phyloP scores from a whole-genome alignment of 805 yeast genomes.

The Debaryomyces tyrocola region DNA sequence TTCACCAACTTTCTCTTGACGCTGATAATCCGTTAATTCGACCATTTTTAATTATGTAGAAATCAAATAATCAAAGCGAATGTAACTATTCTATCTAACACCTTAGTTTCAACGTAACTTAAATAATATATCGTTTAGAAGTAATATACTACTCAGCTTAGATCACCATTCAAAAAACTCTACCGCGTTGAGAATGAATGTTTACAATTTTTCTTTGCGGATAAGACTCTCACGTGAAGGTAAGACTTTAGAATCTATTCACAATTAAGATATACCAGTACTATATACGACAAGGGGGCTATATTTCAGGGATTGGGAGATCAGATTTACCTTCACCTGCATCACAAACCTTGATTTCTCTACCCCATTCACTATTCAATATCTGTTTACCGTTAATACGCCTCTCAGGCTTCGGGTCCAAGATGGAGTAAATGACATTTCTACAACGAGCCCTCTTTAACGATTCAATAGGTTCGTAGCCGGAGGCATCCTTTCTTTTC shows the following conservation, averaged over 20 bases:
- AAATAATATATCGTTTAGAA: not conserved
- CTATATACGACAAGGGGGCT: not conserved
- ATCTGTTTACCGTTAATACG: conserved; percentile 88
- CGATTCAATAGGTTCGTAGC: conserved; percentile 88
- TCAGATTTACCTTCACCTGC: conserved; percentile 49
- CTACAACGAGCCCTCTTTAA: conserved; percentile 86
- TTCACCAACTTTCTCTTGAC: conserved; percentile 95
- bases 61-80: not conserved
- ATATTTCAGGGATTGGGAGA: not conserved
- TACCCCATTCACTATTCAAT: conserved; percentile 92
- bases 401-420: conserved; percentile 88
- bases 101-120: not conserved
- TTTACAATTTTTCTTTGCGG: not conserved
- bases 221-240: too few relatives aligned
- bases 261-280: not conserved
- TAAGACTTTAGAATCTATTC: too few relatives aligned
- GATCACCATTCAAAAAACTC: not conserved
- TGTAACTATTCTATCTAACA: not conserved
- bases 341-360: conserved; percentile 79
- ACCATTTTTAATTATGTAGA: conserved; percentile 51
- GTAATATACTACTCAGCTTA: not conserved
- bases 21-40: conserved; percentile 87
- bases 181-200: not conserved
- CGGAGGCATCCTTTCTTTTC: conserved; percentile 78
- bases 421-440: conserved; percentile 87